Percentiles rank a stretch among this genome's conserved stretches.
phyloP scores from a whole-genome alignment of 768 basidiomycete genomes.

The Auricularia heimuer region DNA sequence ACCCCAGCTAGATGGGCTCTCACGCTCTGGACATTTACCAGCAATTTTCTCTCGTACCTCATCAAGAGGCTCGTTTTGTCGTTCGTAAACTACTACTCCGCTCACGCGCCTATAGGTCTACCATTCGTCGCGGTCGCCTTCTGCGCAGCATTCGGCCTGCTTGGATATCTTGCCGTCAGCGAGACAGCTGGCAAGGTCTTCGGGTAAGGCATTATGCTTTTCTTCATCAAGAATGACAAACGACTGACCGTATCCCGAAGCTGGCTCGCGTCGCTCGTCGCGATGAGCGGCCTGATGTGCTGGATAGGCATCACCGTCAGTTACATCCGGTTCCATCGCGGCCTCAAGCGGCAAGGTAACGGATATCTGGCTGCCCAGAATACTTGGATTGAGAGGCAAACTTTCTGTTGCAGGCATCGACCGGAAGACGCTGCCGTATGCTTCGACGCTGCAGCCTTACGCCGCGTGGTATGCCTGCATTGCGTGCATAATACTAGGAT shows the following conservation, averaged over 20 bases:
- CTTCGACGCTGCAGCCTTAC: constrained; percentile 46
- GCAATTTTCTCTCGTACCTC: constrained; percentile 28
- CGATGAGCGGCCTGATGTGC: constrained; percentile 19
- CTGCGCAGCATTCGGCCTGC: constrained; percentile 19
- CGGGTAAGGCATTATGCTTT: constrained; percentile 9
- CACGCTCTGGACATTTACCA: constrained; percentile 28
- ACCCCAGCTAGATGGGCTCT: constrained; percentile 22
- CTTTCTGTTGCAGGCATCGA: constrained; percentile 26
- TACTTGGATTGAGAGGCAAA: too few species aligned
- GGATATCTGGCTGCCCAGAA: background rate
- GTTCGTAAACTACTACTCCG: background rate
- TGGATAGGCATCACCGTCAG: constrained; percentile 30
- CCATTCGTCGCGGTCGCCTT: constrained; percentile 26
- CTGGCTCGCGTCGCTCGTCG: constrained; percentile 2
- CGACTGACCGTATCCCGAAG: background rate
- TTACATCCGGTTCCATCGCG: constrained; percentile 28
- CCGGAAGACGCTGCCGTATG: constrained; percentile 37
- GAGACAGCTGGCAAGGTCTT: constrained; percentile 23
- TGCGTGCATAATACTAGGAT: background rate
- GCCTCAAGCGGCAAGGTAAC: background rate
- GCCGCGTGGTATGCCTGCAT: constrained; percentile 49
- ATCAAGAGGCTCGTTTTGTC: constrained; percentile 16
- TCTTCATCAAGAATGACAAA: background rate
- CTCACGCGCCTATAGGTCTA: constrained; percentile 8
- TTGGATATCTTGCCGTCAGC: constrained; percentile 27